Conservation (phyloP, 441 rosid species). For the Francoa sonchifolia region DNA sequence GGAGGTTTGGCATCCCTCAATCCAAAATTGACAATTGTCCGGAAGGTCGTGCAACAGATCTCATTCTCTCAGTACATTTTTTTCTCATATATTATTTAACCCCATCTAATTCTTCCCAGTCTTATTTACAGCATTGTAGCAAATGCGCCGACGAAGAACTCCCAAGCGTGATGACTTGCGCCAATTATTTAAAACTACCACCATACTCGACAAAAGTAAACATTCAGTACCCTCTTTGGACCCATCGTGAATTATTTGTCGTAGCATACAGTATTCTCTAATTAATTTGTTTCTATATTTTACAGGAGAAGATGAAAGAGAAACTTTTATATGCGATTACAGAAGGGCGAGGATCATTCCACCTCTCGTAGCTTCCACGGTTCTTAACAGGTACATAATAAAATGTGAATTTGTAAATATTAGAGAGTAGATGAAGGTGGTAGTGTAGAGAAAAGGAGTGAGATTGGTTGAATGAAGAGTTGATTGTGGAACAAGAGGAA, state of each 20-base stretch:
- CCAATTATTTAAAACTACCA: slow-evolving; percentile 91
- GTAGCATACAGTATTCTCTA: too few species aligned
- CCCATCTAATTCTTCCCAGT: background rate
- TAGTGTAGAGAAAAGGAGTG: slow-evolving; percentile 22
- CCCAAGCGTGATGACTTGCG: slow-evolving; percentile 98
- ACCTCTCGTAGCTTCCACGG: slow-evolving; percentile 49
- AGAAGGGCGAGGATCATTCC: slow-evolving; percentile 98
- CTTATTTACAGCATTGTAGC: slow-evolving; percentile 53
- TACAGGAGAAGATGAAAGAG: slow-evolving; percentile 95
- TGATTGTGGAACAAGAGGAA: slow-evolving; percentile 27
- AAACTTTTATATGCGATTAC: slow-evolving; percentile 81
- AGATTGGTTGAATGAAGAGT: slow-evolving; percentile 14
- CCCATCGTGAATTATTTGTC: background rate
- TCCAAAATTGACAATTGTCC: slow-evolving; percentile 88
- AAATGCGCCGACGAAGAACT: slow-evolving; percentile 59
- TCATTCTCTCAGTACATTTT: background rate
- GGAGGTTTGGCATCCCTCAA: slow-evolving; percentile 87
- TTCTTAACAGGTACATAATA: background rate
- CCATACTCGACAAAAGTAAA: slow-evolving; percentile 79
- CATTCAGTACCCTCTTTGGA: slow-evolving; percentile 9
- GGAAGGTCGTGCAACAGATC: slow-evolving; percentile 42
- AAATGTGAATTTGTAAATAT: slow-evolving; percentile 38
- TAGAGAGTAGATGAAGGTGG: slow-evolving; percentile 23
- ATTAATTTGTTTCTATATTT: background rate
- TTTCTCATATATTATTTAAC: background rate